Evolutionary conservation across 441 rosid species (phyloP), one percentile per base, ranked within the genome.

Genomic region (Erodium chrysanthum): DNA sequence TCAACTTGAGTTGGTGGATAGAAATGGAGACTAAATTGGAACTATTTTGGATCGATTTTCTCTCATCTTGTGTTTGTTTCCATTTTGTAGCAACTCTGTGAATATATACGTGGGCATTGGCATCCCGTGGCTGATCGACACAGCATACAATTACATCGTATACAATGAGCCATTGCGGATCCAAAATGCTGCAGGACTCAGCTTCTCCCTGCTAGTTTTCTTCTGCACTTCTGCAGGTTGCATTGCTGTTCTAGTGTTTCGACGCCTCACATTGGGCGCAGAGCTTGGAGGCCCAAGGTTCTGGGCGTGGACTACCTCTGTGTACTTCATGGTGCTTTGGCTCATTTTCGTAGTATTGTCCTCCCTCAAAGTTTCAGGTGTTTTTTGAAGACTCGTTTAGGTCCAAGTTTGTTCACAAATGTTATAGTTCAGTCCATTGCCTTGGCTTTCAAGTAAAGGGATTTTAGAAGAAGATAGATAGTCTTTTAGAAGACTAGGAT

Each of bases 281-380:
- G 98, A 93, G 79, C 88, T 93, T 18, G 96, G 96, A 79, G 96
- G 95, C 18, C 91, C 95, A 65, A 83, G 85, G 81, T 31, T 84
- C 20, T 91, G 98, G 98, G 96, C 97, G 0, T 91, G 97, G 95
- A 70, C 82, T 56, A 85, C 97, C 9, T 78, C 78, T 67, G 72
- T 64, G 0, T 89, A 77, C 70, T 85, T 93, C 68, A 86, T 93
- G 87, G 56, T 88, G 82, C 96, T 90, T 42, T 89, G 96, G 97
- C 35, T 89, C 69, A 73, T 89, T 72, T 87, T 91, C 72, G 85
- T 89, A 17, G 90, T 83, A 67, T 83, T 91, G 21, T 91, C 97
- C 66, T 89, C 96, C 71, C 87, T 87, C 64, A 76, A 65, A 79
- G 84, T 91, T 71, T 81, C 79, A 69, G 89, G 83, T 61, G 48